phyloP scores from a whole-genome alignment of 2,329 filamentous ascomycete species.

The Aspergillus neotritici region DNA sequence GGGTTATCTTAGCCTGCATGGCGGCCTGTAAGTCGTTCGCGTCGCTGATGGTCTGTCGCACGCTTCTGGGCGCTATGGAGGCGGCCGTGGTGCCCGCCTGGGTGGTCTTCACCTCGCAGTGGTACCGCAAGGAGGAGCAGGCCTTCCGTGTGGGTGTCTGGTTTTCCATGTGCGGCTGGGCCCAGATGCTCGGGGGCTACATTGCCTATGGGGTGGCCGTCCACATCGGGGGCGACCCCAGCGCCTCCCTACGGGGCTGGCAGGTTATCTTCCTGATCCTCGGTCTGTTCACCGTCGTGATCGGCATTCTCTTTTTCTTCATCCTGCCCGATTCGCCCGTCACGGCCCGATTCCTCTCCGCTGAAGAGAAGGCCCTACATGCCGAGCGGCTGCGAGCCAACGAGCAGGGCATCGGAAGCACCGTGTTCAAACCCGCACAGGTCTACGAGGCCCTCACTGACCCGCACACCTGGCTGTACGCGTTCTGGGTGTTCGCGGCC shows the following conservation, averaged over 20 bases:
- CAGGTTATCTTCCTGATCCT: slow-evolving; percentile 36
- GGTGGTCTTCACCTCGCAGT: slow-evolving; percentile 30
- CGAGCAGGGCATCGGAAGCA: slow-evolving; percentile 32
- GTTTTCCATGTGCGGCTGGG: slow-evolving; percentile 30
- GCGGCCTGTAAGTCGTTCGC: slow-evolving; percentile 43
- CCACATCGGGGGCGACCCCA: slow-evolving; percentile 24
- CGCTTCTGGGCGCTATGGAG: slow-evolving; percentile 49
- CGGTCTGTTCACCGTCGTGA: slow-evolving; percentile 29
- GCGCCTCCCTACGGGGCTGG: slow-evolving; percentile 29
- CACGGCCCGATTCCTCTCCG: slow-evolving; percentile 27
- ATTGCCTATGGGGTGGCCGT: slow-evolving; percentile 31
- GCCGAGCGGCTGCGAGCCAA: slow-evolving; percentile 33
- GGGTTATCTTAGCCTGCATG: slow-evolving; percentile 15
- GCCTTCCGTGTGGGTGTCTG: slow-evolving; percentile 24
- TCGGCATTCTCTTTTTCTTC: slow-evolving; percentile 36
- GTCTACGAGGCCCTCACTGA: slow-evolving; percentile 32
- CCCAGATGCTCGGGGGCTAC: slow-evolving; percentile 36
- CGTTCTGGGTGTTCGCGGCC: slow-evolving; percentile 34
- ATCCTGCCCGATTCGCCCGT: slow-evolving; percentile 34
- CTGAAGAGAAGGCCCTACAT: slow-evolving; percentile 26
- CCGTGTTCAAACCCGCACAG: slow-evolving; percentile 31
- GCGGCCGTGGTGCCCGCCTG: slow-evolving; percentile 31
- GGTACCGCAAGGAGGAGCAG: slow-evolving; percentile 29
- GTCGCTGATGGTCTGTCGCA: slow-evolving; percentile 46
- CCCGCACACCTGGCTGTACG: slow-evolving; percentile 32